A percentile compares a stretch with the other conserved stretches of the same genome.
Evolutionary conservation across 2,329 filamentous ascomycete species (phyloP).

Genomic region (Cladosporium cucumerinum): DNA sequence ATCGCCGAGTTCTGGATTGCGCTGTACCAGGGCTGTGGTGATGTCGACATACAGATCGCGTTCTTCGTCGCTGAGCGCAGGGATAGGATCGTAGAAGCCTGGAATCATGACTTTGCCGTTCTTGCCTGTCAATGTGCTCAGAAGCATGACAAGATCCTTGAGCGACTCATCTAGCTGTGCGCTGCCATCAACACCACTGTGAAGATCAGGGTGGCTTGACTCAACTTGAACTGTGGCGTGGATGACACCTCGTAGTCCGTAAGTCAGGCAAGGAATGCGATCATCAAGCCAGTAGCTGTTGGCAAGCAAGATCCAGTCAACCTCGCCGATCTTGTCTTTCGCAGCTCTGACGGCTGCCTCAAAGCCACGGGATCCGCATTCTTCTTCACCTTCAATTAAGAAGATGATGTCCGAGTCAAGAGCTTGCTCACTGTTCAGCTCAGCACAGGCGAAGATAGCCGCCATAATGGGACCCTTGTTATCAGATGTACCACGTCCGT

Average conservation of each 20-base stretch:
- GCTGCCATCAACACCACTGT: conserved; percentile 95
- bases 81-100: conserved; percentile 81
- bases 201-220: conserved; percentile 80
- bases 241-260: conserved; percentile 87
- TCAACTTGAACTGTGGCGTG: conserved; percentile 88
- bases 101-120: conserved; percentile 81
- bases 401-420: conserved; percentile 89
- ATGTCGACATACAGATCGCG: conserved; percentile 81
- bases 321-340: conserved; percentile 79
- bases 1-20: conserved; percentile 62
- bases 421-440: conserved; percentile 77
- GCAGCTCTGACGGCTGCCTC: conserved; percentile 74
- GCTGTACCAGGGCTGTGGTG: conserved; percentile 68
- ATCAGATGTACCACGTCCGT: conserved; percentile 93
- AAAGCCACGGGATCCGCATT: conserved; percentile 89
- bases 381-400: conserved; percentile 93
- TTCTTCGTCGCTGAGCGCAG: conserved; percentile 71
- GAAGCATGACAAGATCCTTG: conserved; percentile 80
- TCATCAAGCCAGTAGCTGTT: conserved; percentile 99
- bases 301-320: conserved; percentile 91
- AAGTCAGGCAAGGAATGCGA: conserved; percentile 90
- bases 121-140: conserved; percentile 76
- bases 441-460: conserved; percentile 87
- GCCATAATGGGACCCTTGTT: conserved; percentile 97
- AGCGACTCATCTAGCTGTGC: conserved; percentile 85